These are phyloP conservation scores for Wallacemonas collosoma DNA, from an alignment of 208 protist species.

Conservation along the genomic window DNA sequence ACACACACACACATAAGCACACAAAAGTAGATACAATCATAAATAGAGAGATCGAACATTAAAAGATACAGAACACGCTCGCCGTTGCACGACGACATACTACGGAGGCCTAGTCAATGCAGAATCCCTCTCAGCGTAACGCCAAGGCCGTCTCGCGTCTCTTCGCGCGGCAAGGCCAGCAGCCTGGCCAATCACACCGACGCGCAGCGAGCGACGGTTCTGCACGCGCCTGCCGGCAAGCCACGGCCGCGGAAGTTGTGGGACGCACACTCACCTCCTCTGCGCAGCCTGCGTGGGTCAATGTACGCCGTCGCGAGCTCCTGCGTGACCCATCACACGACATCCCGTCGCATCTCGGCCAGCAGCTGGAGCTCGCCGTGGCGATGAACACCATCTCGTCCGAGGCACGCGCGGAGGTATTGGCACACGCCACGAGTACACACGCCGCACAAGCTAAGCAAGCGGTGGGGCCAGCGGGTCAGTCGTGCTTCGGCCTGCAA, in stretches of 20 bases:
- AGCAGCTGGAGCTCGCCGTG: slow-evolving; percentile 46
- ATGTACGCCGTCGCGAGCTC: slow-evolving; percentile 27
- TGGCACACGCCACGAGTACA: slow-evolving; percentile 11
- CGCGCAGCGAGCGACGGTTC: not conserved
- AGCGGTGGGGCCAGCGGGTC: slow-evolving; percentile 16
- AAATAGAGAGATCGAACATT: too few species aligned
- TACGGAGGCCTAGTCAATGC: not conserved
- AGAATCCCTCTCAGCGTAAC: slow-evolving; percentile 2
- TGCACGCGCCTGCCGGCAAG: slow-evolving; percentile 1
- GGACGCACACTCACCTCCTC: slow-evolving; percentile 8
- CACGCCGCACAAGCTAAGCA: not conserved
- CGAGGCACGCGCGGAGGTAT: slow-evolving; percentile 15
- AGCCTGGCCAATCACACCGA: not conserved
- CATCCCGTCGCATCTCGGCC: slow-evolving; percentile 37
- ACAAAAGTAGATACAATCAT: too few species aligned
- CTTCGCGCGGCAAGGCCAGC: slow-evolving; percentile 21
- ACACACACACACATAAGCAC: too few species aligned
- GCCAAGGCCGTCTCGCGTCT: slow-evolving; percentile 43
- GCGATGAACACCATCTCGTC: slow-evolving; percentile 27
- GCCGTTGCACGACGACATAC: too few species aligned
- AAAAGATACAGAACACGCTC: too few species aligned
- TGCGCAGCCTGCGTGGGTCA: slow-evolving; percentile 24
- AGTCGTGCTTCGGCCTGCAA: slow-evolving; percentile 51
- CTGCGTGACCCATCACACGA: slow-evolving; percentile 24
- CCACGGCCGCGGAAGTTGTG: slow-evolving; percentile 11